Conservation (phyloP, 2,329 filamentous ascomycete genomes). For the Claviceps arundinis region DNA sequence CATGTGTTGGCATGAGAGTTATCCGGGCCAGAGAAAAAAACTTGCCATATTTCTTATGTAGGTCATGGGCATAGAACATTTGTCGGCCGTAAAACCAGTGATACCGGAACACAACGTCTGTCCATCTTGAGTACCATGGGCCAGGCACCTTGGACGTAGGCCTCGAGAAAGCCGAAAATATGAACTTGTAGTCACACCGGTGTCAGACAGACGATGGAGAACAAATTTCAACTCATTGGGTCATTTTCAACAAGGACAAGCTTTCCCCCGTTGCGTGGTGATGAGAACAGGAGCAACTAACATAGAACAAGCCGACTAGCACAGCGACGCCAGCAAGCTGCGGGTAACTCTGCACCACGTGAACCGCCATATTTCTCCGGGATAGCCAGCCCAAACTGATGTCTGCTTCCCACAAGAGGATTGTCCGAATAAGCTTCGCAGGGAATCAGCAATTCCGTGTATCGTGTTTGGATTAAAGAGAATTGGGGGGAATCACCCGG, state of each 20-base stretch:
- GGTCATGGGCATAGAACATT: conserved; percentile 10
- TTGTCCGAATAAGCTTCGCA: too few relatives aligned
- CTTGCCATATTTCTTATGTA: conserved; percentile 14
- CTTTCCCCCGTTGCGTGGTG: neutral
- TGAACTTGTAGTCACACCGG: neutral
- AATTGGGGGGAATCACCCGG: too few relatives aligned
- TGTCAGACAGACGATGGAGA: neutral
- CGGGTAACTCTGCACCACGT: neutral
- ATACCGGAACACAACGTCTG: conserved; percentile 7
- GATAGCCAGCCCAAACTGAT: neutral
- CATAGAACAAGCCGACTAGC: neutral
- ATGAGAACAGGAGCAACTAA: neutral
- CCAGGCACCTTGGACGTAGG: conserved; percentile 11
- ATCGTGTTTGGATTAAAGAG: too few relatives aligned
- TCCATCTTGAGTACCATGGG: conserved; percentile 14
- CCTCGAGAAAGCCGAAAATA: neutral
- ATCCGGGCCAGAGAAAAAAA: neutral
- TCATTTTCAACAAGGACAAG: neutral
- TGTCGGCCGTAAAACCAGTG: conserved; percentile 9
- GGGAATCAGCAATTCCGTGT: too few relatives aligned
- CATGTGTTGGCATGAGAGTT: too few relatives aligned
- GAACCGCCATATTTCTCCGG: neutral
- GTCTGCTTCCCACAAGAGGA: too few relatives aligned
- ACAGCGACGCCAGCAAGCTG: conserved; percentile 1
- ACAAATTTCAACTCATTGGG: neutral